Percentiles rank a stretch among this genome's conserved stretches.
phyloP scores from a whole-genome alignment of 2,329 filamentous ascomycete species.

The Aspergillus sp. region DNA sequence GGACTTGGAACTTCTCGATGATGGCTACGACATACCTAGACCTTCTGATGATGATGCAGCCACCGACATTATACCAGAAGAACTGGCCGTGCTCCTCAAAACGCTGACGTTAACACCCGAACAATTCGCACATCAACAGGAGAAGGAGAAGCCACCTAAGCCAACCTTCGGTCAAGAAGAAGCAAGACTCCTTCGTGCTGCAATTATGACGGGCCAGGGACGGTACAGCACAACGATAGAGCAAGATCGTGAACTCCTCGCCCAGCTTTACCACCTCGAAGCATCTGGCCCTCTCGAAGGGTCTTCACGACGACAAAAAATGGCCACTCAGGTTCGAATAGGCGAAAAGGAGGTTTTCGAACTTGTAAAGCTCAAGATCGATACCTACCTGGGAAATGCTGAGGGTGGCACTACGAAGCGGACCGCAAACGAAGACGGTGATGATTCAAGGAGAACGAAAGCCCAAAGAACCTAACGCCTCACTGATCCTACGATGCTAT shows the following conservation, averaged over 20 bases:
- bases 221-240: slow-evolving; percentile 58
- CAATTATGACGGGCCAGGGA: slow-evolving; percentile 33
- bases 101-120: slow-evolving; percentile 33
- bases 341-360: slow-evolving; percentile 70
- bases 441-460: slow-evolving; percentile 30
- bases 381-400: slow-evolving; percentile 20
- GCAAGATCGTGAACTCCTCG: slow-evolving; percentile 49
- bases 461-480: slow-evolving; percentile 21
- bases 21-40: slow-evolving; percentile 65
- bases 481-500: not conserved
- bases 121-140: slow-evolving; percentile 33
- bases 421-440: slow-evolving; percentile 23
- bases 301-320: slow-evolving; percentile 42
- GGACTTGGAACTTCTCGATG: slow-evolving; percentile 65
- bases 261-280: slow-evolving; percentile 29
- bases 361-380: slow-evolving; percentile 49
- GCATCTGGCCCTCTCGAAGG: slow-evolving; percentile 36
- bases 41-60: slow-evolving; percentile 29
- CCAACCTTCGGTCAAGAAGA: slow-evolving; percentile 28
- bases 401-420: slow-evolving; percentile 28
- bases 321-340: slow-evolving; percentile 67
- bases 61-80: slow-evolving; percentile 38
- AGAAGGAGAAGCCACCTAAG: slow-evolving; percentile 39
- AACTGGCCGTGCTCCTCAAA: slow-evolving; percentile 40
- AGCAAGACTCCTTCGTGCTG: slow-evolving; percentile 34